These are phyloP conservation scores for Exophiala sp. DNA, from an alignment of 2,329 filamentous ascomycete genomes.

Conservation along the genomic window DNA sequence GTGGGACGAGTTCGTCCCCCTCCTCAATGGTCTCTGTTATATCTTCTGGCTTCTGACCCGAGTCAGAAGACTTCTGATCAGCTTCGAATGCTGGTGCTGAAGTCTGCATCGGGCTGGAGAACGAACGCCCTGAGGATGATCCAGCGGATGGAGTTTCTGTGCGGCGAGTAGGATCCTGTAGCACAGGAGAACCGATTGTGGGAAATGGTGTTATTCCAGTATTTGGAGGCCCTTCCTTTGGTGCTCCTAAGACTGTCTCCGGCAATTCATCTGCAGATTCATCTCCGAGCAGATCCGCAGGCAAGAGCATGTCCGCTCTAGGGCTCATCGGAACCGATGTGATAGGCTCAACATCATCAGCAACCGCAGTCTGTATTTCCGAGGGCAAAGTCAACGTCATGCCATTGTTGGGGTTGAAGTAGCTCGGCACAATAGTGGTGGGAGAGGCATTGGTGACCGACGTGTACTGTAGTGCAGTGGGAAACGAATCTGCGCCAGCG, in stretches of 20 bases:
- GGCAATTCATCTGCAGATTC: slow-evolving; percentile 37
- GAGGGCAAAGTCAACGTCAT: slow-evolving; percentile 52
- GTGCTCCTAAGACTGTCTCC: slow-evolving; percentile 30
- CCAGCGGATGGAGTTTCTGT: slow-evolving; percentile 43
- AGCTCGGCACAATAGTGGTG: slow-evolving; percentile 48
- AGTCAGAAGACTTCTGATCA: slow-evolving; percentile 35
- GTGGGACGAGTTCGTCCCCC: slow-evolving; percentile 9
- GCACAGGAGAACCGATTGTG: slow-evolving; percentile 19
- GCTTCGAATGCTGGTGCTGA: slow-evolving; percentile 36
- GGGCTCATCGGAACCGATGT: slow-evolving; percentile 63
- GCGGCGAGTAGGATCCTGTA: slow-evolving; percentile 32
- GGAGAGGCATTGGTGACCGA: slow-evolving; percentile 54
- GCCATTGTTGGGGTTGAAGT: slow-evolving; percentile 62
- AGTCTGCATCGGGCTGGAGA: slow-evolving; percentile 47
- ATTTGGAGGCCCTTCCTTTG: slow-evolving; percentile 8
- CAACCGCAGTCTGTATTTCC: slow-evolving; percentile 34
- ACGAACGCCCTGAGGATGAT: slow-evolving; percentile 44
- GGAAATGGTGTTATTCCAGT: slow-evolving; percentile 18
- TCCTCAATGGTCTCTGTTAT: slow-evolving; percentile 6
- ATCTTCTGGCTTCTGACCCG: slow-evolving; percentile 30
- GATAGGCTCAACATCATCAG: slow-evolving; percentile 51
- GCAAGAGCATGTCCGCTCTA: slow-evolving; percentile 58
- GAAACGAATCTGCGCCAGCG: slow-evolving; percentile 36
- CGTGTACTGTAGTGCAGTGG: slow-evolving; percentile 39
- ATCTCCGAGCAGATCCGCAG: slow-evolving; percentile 59